Percentiles rank a stretch among this genome's conserved stretches.
phyloP scores from a whole-genome alignment of 345 rosid species.

The Camelina hispida region DNA sequence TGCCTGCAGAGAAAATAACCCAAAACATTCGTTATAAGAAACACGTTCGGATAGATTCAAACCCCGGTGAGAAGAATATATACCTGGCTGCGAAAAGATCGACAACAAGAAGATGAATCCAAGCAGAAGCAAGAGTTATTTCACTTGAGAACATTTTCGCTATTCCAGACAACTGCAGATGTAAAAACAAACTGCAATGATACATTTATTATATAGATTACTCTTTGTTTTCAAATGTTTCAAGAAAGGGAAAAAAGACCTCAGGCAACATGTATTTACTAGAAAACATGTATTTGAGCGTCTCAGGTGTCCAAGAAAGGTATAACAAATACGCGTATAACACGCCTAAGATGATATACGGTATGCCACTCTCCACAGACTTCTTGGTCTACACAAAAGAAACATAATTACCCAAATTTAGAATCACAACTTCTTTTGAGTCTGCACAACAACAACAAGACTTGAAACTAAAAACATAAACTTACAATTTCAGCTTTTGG shows the following conservation, averaged over 20 bases:
- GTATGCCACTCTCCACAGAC: slow-evolving; percentile 72
- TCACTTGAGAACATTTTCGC: slow-evolving; percentile 87
- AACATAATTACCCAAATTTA: neutral
- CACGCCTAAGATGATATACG: slow-evolving; percentile 69
- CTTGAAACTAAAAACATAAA: neutral
- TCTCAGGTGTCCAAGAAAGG: slow-evolving; percentile 91
- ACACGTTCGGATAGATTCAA: neutral
- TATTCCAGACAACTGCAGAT: slow-evolving; percentile 72
- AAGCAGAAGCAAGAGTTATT: slow-evolving; percentile 87
- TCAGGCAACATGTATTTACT: slow-evolving; percentile 84
- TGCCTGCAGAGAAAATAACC: slow-evolving; percentile 56
- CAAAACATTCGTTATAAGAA: slow-evolving; percentile 11
- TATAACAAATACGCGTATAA: slow-evolving; percentile 72
- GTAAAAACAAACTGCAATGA: neutral
- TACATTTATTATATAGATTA: too few relatives aligned
- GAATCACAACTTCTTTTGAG: neutral
- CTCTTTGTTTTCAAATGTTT: neutral
- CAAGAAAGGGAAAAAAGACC: slow-evolving; percentile 44
- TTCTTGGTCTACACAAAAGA: slow-evolving; percentile 68
- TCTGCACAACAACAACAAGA: neutral
- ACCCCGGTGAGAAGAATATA: neutral
- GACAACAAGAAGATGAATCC: slow-evolving; percentile 87
- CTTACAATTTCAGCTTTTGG: slow-evolving; percentile 83
- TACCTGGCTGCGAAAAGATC: slow-evolving; percentile 98
- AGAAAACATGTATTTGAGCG: slow-evolving; percentile 67